phyloP scores from a whole-genome alignment of 2,329 filamentous ascomycete species.

The Diplodia scrobiculata region DNA sequence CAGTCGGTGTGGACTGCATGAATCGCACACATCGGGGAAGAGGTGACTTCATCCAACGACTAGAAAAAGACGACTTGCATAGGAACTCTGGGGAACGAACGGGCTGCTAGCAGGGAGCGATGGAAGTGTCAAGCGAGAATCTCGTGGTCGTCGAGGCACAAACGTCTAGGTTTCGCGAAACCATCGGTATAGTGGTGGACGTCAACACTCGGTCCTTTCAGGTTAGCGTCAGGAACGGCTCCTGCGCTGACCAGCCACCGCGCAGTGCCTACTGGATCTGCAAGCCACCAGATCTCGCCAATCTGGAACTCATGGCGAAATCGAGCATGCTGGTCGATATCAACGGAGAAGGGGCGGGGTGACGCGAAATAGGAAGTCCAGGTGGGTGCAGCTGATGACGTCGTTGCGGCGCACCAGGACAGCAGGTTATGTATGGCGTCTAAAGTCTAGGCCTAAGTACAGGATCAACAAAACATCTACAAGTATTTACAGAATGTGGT shows the following conservation, averaged over 20 bases:
- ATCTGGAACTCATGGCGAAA: neutral
- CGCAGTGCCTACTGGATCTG: neutral
- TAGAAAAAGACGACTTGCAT: neutral
- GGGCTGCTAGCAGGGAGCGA: neutral
- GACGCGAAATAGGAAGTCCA: neutral
- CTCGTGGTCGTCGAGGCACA: too few relatives aligned
- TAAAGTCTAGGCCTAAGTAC: neutral
- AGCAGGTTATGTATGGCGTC: neutral
- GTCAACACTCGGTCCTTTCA: conserved; percentile 20
- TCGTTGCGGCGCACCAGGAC: neutral
- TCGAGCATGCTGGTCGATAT: neutral
- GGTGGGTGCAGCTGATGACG: conserved; percentile 1
- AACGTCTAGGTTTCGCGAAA: neutral
- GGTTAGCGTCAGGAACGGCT: conserved; percentile 17
- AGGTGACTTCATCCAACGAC: neutral
- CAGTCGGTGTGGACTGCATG: neutral
- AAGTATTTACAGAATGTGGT: neutral
- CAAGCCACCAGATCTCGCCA: conserved; percentile 25
- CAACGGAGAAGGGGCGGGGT: neutral
- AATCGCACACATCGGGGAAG: neutral
- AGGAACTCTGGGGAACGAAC: neutral
- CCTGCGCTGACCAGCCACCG: neutral
- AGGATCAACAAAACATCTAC: neutral
- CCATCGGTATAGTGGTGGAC: neutral
- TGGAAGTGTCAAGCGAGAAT: neutral